Base-by-base conservation (phyloP, 768 basidiomycete genomes). In the Phlegmacium glaucopus region DNA sequence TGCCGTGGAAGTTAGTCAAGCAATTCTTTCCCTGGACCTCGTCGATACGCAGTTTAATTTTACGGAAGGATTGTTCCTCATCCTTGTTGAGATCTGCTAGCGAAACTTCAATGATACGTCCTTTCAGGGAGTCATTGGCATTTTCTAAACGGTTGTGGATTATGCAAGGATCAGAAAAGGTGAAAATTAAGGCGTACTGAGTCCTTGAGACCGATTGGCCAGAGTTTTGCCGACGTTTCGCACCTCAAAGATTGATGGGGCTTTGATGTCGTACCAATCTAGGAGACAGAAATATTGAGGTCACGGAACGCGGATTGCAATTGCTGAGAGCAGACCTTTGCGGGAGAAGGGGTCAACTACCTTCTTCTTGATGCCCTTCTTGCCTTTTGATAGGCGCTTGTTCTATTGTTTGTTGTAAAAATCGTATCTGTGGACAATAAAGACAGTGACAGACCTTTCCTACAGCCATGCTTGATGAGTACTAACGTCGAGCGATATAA, bases 291-390 rank as follows among this genome's bases (percentile, higher is more conserved):
- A 25, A 40, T 12, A 25, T 13, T 28, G 39, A 40, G 35, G 30
- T 44, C n/a, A 22, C 52, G 36, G 41, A 42, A 52, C 18, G 48
- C 16, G 32, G 11, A 50, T 30, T 34, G 29, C 32, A 42, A 36
- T 13, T 18, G 37, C n/a, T 29, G 27, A 16, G 48, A 47, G 62
- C 57, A 51, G 61, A 94, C 95, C 95, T 77, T 99, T 99, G 79
- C 96, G 87, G 57, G 95, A 87, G 88, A 99, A 96, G 55, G 96
- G 94, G 82, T 99, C 96, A 54, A 99, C 93, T 69, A 96, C 94
- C 86, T 98, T 96, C 80, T 98, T 99, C 93, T 99, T 99, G 79
- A 97, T 86, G 69, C 92, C 93, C 79, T 94, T 94, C 83, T 94
- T 94, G 63, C 93, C 93, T 78, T 96, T 96, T 42, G 93, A 94